Conservation (phyloP, 306 rosid species). For the Quercus wislizeni region DNA sequence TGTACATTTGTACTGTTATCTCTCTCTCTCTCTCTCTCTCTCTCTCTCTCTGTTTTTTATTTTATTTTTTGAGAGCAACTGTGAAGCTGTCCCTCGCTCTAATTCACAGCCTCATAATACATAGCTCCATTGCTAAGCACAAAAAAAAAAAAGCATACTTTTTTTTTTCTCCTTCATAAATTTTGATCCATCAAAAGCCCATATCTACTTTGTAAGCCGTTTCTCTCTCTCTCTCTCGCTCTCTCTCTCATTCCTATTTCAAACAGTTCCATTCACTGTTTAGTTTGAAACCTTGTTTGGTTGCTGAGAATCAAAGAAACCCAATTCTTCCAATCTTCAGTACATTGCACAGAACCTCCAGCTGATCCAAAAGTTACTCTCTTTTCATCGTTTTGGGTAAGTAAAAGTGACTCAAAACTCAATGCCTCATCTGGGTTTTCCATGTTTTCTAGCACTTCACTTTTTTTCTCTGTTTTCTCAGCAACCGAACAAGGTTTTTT, state of each 20-base stretch:
- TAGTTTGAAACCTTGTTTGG: constrained; percentile 21
- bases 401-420: background rate
- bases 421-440: constrained; percentile 4
- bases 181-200: constrained; percentile 2
- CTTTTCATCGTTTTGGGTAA: too few species aligned
- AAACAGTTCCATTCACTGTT: background rate
- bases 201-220: constrained; percentile 1
- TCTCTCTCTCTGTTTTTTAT: background rate
- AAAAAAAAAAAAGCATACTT: constrained; percentile 14
- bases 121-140: constrained; percentile 12
- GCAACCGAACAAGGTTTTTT: background rate
- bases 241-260: background rate
- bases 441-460: constrained; percentile 7
- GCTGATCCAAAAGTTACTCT: background rate
- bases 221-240: background rate
- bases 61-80: too few species aligned
- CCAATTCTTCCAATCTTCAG: constrained; percentile 15
- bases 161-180: background rate
- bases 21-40: background rate
- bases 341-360: constrained; percentile 5
- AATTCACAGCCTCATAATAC: background rate
- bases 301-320: constrained; percentile 4
- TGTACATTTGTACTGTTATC: too few species aligned
- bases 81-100: background rate
- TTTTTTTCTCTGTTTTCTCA: background rate